Evolutionary conservation across 1,139 yeast species (phyloP).

Genomic region (Kluyveromyces marxianus): DNA sequence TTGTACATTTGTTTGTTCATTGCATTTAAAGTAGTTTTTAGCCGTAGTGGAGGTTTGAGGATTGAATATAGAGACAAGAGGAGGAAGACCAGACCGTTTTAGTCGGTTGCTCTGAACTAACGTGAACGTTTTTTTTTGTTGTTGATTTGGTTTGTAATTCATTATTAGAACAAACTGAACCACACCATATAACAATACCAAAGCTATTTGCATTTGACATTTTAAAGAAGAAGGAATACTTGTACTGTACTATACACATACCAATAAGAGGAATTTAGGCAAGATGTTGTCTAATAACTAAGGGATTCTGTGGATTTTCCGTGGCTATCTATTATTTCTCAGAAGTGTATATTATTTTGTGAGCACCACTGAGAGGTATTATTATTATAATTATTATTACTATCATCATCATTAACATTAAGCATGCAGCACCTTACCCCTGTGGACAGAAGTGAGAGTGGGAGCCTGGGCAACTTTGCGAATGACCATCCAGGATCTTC

Average conservation of each 20-base stretch:
- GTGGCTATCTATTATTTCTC: not conserved
- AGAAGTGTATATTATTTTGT: not conserved
- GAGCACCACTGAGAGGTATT: not conserved
- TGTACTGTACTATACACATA: not conserved
- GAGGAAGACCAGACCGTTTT: too few relatives aligned
- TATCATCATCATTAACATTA: too few relatives aligned
- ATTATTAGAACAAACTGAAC: too few relatives aligned
- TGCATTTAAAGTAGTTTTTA: too few relatives aligned
- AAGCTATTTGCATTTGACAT: too few relatives aligned
- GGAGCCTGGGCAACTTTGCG: not conserved
- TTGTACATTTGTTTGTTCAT: too few relatives aligned
- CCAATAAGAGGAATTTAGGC: not conserved
- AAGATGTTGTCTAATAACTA: constrained; percentile 1
- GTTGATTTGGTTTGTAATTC: too few relatives aligned
- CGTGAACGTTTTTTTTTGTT: too few relatives aligned
- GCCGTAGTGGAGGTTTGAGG: too few relatives aligned
- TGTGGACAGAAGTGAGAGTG: not conserved
- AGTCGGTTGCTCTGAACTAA: too few relatives aligned
- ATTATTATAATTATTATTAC: not conserved
- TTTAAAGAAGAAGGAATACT: not conserved
- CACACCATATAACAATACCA: too few relatives aligned
- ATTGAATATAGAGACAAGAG: too few relatives aligned
- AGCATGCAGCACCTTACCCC: constrained; percentile 5
- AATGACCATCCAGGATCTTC: not conserved
- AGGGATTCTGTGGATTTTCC: not conserved